phyloP scores from a whole-genome alignment of 768 basidiomycete species.

The Pleurotus eryngii region DNA sequence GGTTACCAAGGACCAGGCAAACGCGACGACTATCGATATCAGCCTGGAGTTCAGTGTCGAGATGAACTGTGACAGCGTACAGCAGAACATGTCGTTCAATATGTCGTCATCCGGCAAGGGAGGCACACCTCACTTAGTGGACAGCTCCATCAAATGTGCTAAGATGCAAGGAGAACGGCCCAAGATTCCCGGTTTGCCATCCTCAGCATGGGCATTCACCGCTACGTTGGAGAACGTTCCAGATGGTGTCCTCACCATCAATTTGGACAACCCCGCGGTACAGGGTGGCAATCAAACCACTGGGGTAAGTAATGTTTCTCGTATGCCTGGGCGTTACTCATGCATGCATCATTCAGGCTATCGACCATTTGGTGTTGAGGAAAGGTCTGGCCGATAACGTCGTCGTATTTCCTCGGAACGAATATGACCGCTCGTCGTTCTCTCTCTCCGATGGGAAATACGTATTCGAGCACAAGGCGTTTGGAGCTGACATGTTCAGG shows the following conservation, averaged over 20 bases:
- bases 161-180: conserved; percentile 47
- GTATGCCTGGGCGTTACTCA: conserved; percentile 7
- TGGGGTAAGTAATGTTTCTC: conserved; percentile 41
- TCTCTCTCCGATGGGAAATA: conserved; percentile 60
- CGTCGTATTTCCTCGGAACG: conserved; percentile 82
- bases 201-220: conserved; percentile 70
- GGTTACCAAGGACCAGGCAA: conserved; percentile 38
- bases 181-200: conserved; percentile 48
- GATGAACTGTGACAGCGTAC: conserved; percentile 76
- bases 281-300: conserved; percentile 42
- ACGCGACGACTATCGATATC: conserved; percentile 62
- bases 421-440: conserved; percentile 62
- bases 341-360: conserved; percentile 32
- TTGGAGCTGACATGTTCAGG: conserved; percentile 83
- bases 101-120: conserved; percentile 69
- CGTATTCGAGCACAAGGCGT: conserved; percentile 76
- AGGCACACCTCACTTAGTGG: conserved; percentile 45
- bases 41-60: conserved; percentile 71
- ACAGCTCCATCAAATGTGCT: conserved; percentile 43
- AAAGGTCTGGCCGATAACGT: conserved; percentile 75
- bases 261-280: conserved; percentile 53
- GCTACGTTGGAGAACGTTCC: conserved; percentile 72
- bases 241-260: conserved; percentile 80
- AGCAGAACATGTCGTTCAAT: conserved; percentile 58
- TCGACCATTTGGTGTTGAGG: conserved; percentile 76